phyloP scores from a whole-genome alignment of 2,329 filamentous ascomycete species.

The Piedraia hortae region DNA sequence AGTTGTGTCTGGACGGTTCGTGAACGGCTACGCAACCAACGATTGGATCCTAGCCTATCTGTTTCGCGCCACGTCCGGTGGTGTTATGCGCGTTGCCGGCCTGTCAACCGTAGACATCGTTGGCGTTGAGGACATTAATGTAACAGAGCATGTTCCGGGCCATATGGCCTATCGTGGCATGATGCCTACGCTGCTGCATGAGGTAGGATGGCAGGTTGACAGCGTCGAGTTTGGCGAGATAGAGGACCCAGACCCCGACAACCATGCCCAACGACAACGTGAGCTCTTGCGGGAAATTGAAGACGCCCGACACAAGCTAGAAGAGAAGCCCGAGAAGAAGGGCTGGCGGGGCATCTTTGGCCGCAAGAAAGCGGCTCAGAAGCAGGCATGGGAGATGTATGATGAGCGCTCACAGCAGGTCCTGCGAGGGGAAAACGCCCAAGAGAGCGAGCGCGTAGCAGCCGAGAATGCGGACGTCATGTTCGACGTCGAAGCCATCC shows the following conservation, averaged over 20 bases:
- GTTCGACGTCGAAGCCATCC: slow-evolving; percentile 88
- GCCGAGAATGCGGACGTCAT: slow-evolving; percentile 29
- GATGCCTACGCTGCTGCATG: slow-evolving; percentile 66
- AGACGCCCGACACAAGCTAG: slow-evolving; percentile 57
- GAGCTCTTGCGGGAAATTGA: slow-evolving; percentile 94
- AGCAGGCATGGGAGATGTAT: slow-evolving; percentile 85
- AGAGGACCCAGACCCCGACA: slow-evolving; percentile 87
- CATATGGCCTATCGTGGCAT: slow-evolving; percentile 92
- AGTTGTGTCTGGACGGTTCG: slow-evolving; percentile 75
- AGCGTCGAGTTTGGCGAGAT: slow-evolving; percentile 91
- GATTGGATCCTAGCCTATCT: slow-evolving; percentile 93
- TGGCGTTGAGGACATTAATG: slow-evolving; percentile 67
- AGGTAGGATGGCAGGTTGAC: slow-evolving; percentile 75
- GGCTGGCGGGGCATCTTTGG: slow-evolving; percentile 50
- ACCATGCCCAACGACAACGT: slow-evolving; percentile 61
- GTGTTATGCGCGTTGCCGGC: slow-evolving; percentile 68
- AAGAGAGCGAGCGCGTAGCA: slow-evolving; percentile 21
- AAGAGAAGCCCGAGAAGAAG: slow-evolving; percentile 47
- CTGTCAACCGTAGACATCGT: slow-evolving; percentile 55
- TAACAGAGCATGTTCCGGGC: slow-evolving; percentile 59
- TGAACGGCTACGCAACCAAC: slow-evolving; percentile 81
- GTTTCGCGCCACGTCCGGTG: slow-evolving; percentile 79
- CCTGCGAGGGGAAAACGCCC: slow-evolving; percentile 15
- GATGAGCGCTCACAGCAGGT: slow-evolving; percentile 32
- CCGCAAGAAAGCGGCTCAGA: slow-evolving; percentile 47